A percentile compares a stretch with the other conserved stretches of the same genome.
Evolutionary conservation across 2,329 filamentous ascomycete species (phyloP).

Genomic region (Aureobasidium sp.): DNA sequence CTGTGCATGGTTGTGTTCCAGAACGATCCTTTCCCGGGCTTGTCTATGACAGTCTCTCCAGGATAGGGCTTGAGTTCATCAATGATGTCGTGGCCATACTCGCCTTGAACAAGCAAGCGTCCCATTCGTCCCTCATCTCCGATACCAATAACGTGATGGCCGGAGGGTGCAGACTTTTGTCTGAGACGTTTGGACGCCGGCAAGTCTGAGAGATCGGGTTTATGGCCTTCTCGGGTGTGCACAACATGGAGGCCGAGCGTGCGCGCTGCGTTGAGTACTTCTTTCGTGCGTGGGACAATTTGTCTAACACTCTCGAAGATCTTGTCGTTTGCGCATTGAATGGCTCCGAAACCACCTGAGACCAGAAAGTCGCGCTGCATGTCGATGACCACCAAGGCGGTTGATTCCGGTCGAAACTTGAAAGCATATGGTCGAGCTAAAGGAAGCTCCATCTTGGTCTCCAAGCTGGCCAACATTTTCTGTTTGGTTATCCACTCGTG

Average conservation of each 20-base stretch:
- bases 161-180: slow-evolving; percentile 52
- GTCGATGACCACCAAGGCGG: slow-evolving; percentile 57
- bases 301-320: slow-evolving; percentile 31
- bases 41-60: slow-evolving; percentile 63
- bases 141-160: slow-evolving; percentile 53
- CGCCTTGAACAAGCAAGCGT: slow-evolving; percentile 58
- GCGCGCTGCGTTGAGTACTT: slow-evolving; percentile 48
- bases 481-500: no score
- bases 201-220: slow-evolving; percentile 58
- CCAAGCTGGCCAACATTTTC: no score
- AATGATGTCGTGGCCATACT: slow-evolving; percentile 62
- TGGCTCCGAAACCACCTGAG: slow-evolving; percentile 56
- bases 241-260: slow-evolving; percentile 50
- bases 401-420: slow-evolving; percentile 50
- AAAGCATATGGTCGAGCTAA: slow-evolving; percentile 44
- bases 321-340: slow-evolving; percentile 50
- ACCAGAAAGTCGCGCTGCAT: slow-evolving; percentile 60
- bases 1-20: slow-evolving; percentile 63
- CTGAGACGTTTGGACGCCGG: slow-evolving; percentile 57
- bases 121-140: slow-evolving; percentile 61
- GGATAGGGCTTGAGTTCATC: slow-evolving; percentile 58
- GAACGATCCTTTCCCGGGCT: slow-evolving; percentile 66
- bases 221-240: slow-evolving; percentile 57
- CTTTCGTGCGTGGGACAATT: slow-evolving; percentile 31
- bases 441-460: neutral